Evolutionary conservation across 192 early-diverging fungal species (phyloP).

Genomic region (Entomortierella parvispora): DNA sequence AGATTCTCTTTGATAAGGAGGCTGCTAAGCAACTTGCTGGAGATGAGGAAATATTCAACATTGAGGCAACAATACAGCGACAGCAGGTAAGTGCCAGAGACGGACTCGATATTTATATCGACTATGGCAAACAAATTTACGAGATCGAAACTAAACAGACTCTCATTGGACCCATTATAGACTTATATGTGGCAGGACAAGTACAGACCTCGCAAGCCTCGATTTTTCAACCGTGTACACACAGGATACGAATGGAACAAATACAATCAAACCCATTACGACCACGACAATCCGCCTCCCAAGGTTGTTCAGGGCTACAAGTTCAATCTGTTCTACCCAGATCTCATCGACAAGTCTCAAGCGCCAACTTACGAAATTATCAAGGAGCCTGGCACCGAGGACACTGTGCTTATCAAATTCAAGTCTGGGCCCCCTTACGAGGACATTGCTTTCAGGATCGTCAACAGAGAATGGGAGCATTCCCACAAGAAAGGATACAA

Average conservation of each 20-base stretch:
- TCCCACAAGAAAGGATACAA: slow-evolving; percentile 89
- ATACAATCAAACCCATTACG: slow-evolving; percentile 99
- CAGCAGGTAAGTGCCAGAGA: slow-evolving; percentile 54
- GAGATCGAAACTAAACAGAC: too few species aligned
- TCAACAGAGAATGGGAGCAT: slow-evolving; percentile 96
- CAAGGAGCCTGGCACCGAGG: slow-evolving; percentile 74
- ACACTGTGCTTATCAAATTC: slow-evolving; percentile 91
- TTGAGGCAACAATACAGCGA: slow-evolving; percentile 73
- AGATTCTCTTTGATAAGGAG: slow-evolving; percentile 75
- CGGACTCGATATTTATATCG: too few species aligned
- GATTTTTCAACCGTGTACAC: slow-evolving; percentile 97
- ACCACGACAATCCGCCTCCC: slow-evolving; percentile 96
- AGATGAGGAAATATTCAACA: slow-evolving; percentile 83
- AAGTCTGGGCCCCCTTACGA: slow-evolving; percentile 96
- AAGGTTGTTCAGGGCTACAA: slow-evolving; percentile 98
- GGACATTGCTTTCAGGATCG: slow-evolving; percentile 97
- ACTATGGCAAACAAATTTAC: too few species aligned
- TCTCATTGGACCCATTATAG: too few species aligned
- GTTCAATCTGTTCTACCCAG: slow-evolving; percentile 98
- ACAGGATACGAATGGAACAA: slow-evolving; percentile 99
- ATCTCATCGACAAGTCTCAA: slow-evolving; percentile 91
- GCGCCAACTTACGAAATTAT: slow-evolving; percentile 93
- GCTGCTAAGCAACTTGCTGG: slow-evolving; percentile 79
- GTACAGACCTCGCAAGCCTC: slow-evolving; percentile 93
- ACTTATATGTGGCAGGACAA: slow-evolving; percentile 92